phyloP scores from a whole-genome alignment of 164 flowering plant species.

The Nymphaea colorata region DNA sequence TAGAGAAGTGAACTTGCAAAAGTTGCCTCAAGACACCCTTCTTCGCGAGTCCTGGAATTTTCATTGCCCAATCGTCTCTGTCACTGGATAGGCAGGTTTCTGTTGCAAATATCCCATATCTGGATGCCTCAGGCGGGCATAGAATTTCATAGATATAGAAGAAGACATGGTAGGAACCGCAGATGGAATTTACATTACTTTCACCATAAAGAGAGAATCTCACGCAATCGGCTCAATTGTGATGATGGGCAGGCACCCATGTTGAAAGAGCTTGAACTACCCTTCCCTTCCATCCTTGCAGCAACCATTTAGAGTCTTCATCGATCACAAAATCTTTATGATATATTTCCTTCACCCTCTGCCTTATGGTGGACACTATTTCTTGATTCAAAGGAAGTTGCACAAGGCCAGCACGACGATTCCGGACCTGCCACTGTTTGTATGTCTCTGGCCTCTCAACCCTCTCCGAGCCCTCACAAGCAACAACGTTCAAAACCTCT shows the following conservation, averaged over 20 bases:
- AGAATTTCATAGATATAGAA: neutral
- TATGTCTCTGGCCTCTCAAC: constrained; percentile 88
- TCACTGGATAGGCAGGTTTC: neutral
- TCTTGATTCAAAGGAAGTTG: constrained; percentile 46
- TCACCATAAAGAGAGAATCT: neutral
- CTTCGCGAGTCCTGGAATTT: neutral
- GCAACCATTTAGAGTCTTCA: constrained; percentile 60
- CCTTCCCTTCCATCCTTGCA: constrained; percentile 86
- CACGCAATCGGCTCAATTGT: too few species aligned
- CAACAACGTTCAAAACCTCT: constrained; percentile 63
- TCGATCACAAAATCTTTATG: constrained; percentile 67
- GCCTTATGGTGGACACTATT: constrained; percentile 24
- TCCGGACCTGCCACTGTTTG: constrained; percentile 72
- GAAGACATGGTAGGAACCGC: neutral
- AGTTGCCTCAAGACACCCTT: neutral
- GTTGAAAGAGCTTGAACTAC: constrained; percentile 46
- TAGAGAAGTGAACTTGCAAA: neutral
- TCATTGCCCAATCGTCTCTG: neutral
- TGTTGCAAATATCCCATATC: neutral
- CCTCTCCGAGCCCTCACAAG: constrained; percentile 81
- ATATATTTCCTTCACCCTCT: constrained; percentile 27
- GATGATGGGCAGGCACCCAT: constrained; percentile 34
- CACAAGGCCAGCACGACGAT: constrained; percentile 49
- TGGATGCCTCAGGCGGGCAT: neutral
- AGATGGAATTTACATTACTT: too few species aligned